Evolutionary conservation across 768 basidiomycete genomes (phyloP).

Genomic region (Kwoniella bestiolae): DNA sequence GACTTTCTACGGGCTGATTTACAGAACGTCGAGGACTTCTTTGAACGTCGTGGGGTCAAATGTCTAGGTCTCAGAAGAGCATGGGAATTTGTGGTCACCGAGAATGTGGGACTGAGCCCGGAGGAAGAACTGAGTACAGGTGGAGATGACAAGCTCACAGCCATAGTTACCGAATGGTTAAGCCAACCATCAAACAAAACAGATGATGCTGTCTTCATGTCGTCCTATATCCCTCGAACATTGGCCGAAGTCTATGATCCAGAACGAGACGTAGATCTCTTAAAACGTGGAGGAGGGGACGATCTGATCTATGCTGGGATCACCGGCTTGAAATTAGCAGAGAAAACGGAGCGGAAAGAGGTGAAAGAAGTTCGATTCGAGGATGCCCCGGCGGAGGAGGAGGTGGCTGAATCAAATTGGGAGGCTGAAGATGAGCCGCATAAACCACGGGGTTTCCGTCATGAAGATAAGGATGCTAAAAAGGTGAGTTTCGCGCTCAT

Average conservation of each 20-base stretch:
- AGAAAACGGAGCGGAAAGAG: constrained; percentile 54
- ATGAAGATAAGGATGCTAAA: constrained; percentile 89
- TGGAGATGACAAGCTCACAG: constrained; percentile 31
- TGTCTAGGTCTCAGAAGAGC: constrained; percentile 78
- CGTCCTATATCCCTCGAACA: constrained; percentile 88
- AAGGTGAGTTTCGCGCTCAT: constrained; percentile 64
- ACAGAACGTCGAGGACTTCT: constrained; percentile 91
- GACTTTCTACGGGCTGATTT: constrained; percentile 94
- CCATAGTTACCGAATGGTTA: constrained; percentile 57
- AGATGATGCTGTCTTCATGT: constrained; percentile 87
- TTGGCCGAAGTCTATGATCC: constrained; percentile 93
- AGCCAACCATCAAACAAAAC: constrained; percentile 25
- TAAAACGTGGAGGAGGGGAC: constrained; percentile 71
- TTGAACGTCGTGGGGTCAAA: constrained; percentile 71
- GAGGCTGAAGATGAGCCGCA: constrained; percentile 40
- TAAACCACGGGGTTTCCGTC: constrained; percentile 79
- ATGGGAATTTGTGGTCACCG: constrained; percentile 85
- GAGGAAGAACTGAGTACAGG: constrained; percentile 40
- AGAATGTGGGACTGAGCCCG: constrained; percentile 45
- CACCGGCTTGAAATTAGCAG: constrained; percentile 67
- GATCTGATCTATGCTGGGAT: constrained; percentile 84
- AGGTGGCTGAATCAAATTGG: not conserved
- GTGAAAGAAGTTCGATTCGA: constrained; percentile 40
- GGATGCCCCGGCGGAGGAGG: constrained; percentile 3
- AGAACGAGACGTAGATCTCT: constrained; percentile 82